Conservation (phyloP, 2,329 filamentous ascomycete species). For the Passalora sequoiae region DNA sequence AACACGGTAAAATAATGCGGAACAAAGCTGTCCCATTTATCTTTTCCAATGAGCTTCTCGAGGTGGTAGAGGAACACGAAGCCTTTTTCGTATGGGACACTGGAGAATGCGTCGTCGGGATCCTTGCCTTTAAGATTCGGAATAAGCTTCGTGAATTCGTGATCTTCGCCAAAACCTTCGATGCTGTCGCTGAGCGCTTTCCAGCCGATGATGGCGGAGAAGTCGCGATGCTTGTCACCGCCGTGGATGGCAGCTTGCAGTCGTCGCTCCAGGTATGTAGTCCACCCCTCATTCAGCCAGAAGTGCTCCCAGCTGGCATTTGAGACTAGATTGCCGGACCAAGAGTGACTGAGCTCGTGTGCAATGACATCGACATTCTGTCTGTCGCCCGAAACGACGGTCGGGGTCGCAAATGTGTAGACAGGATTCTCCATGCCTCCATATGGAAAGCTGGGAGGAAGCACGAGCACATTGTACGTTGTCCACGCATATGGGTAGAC, state of each 20-base stretch:
- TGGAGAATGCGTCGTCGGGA: constrained; percentile 92
- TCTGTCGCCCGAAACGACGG: constrained; percentile 74
- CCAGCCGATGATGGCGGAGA: constrained; percentile 95
- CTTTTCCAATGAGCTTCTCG: constrained; percentile 74
- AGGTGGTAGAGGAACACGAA: constrained; percentile 91
- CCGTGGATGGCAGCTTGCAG: constrained; percentile 68
- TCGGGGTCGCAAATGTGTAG: constrained; percentile 92
- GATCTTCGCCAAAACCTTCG: constrained; percentile 70
- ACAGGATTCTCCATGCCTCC: constrained; percentile 59
- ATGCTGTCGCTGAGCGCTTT: constrained; percentile 79
- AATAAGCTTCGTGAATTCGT: constrained; percentile 89
- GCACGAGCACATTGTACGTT: constrained; percentile 85
- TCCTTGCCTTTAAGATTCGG: constrained; percentile 83
- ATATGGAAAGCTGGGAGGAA: constrained; percentile 87
- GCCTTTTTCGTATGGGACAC: constrained; percentile 91
- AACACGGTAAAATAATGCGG: constrained; percentile 88
- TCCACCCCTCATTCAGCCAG: constrained; percentile 76
- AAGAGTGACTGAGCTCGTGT: constrained; percentile 70
- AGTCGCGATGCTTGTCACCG: constrained; percentile 83
- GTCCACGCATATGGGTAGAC: constrained; percentile 91
- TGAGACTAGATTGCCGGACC: constrained; percentile 82
- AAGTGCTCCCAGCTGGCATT: constrained; percentile 79
- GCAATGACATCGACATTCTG: constrained; percentile 96
- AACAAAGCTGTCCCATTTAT: constrained; percentile 93
- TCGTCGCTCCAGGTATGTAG: constrained; percentile 85